These are phyloP conservation scores for Wickerhamiella galacta DNA, from an alignment of 805 yeast genomes.

Conservation along the genomic window DNA sequence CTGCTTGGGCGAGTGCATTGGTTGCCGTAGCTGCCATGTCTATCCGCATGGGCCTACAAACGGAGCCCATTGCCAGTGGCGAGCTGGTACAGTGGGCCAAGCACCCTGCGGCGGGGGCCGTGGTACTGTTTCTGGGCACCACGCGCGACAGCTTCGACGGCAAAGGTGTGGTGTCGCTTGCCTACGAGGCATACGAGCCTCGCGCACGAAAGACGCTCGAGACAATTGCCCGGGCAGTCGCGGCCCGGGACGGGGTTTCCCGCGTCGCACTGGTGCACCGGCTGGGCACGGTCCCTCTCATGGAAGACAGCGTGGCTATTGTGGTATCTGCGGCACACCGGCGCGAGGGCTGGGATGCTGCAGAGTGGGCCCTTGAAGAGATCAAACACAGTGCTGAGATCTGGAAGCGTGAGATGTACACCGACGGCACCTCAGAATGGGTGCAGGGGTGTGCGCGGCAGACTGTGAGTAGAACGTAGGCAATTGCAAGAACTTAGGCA, in stretches of 20 bases:
- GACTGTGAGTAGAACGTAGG: background rate
- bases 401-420: constrained; percentile 34
- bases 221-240: constrained; percentile 24
- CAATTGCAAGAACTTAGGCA: background rate
- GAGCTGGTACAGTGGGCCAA: constrained; percentile 26
- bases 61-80: constrained; percentile 9
- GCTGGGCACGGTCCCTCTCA: constrained; percentile 32
- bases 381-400: constrained; percentile 32
- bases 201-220: constrained; percentile 27
- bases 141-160: constrained; percentile 31
- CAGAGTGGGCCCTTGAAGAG: constrained; percentile 28
- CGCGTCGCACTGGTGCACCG: constrained; percentile 29
- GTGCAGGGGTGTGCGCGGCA: constrained; percentile 17
- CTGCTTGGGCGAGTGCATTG: background rate
- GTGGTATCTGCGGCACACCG: constrained; percentile 32
- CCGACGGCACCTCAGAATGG: constrained; percentile 29
- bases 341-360: constrained; percentile 32
- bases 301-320: constrained; percentile 31
- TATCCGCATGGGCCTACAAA: constrained; percentile 6
- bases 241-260: constrained; percentile 17
- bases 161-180: constrained; percentile 25
- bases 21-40: background rate
- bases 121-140: constrained; percentile 34
- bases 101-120: constrained; percentile 31
- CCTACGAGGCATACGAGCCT: constrained; percentile 32